phyloP scores from a whole-genome alignment of 140 eudicot genomes.

The Senecio squalidus region DNA sequence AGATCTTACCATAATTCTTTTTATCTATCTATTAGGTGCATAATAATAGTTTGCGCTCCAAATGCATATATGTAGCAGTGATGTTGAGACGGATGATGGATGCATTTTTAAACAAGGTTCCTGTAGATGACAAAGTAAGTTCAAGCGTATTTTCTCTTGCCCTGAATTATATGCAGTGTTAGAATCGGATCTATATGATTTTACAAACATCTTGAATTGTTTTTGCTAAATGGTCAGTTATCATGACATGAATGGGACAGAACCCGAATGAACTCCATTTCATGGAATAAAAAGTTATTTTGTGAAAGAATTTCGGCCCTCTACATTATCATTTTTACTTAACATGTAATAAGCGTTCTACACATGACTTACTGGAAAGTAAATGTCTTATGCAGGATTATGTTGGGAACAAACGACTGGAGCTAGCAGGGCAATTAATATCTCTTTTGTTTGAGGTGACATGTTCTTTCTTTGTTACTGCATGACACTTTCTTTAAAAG shows the following conservation, averaged over 20 bases:
- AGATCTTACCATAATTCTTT: conserved; percentile 3
- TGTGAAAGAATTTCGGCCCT: too few relatives aligned
- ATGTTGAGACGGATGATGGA: conserved; percentile 97
- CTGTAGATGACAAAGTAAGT: conserved; percentile 92
- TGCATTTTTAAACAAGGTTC: conserved; percentile 75
- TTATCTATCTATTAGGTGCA: conserved; percentile 44
- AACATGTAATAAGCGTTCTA: too few relatives aligned
- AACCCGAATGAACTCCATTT: too few relatives aligned
- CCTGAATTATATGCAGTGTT: neutral
- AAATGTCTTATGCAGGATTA: conserved; percentile 56
- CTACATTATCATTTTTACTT: too few relatives aligned
- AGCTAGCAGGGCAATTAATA: conserved; percentile 77
- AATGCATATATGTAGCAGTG: conserved; percentile 82
- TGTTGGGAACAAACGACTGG: conserved; percentile 88
- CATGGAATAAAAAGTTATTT: too few relatives aligned
- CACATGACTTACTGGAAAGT: neutral
- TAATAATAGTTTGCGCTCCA: conserved; percentile 51
- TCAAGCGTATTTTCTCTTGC: neutral
- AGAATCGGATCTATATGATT: neutral
- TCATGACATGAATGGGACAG: too few relatives aligned
- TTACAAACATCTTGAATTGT: too few relatives aligned
- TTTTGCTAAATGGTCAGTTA: too few relatives aligned
- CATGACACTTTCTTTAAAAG: too few relatives aligned
- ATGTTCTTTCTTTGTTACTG: neutral
- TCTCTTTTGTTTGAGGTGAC: conserved; percentile 84